Base-by-base conservation (phyloP, 2,329 filamentous ascomycete species). In the Fusarium bulbicola region DNA sequence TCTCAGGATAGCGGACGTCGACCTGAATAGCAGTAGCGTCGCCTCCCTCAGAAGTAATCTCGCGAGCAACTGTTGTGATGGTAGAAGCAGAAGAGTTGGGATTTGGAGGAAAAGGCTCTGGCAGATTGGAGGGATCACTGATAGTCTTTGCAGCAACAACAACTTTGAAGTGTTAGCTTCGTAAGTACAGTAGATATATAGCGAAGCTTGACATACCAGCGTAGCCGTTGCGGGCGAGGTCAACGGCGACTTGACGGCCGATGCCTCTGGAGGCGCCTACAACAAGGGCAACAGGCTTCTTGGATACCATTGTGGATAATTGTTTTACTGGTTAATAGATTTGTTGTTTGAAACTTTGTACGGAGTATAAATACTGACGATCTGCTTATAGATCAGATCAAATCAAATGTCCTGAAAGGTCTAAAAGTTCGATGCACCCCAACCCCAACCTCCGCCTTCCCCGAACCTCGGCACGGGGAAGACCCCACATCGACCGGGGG, bases 231-330 rank as follows among this genome's bases (percentile, higher is more conserved):
- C 85, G 89, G 13, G 93, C 92, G 7, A 97, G 85, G 78, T 94
- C 92, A 76, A 97, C 87, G 63, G 94, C 93, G 43, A 96, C 86
- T 80, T 96, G 93, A 45, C 93, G 86, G 50, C 94, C 94, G 72
- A 97, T 95, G 42, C 94, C 94, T 69, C 94, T 85, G 0, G 93
- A 95, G 5, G 92, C 93, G 43, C 93, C 93, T 26, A 95, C 87
- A 9, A 95, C 85, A 26, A 95, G 85, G 26, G 92, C 92, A 12
- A 95, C 92, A 70, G 85, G 85, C 63, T 85, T 80, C 24, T 84
- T 78, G 18, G 69, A 43, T 30, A 71, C 32, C 75, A 77, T 77
- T 52, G 14, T 69, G 15, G 26, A 21, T 39, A 11, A 21, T 52
- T 15, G 12, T 15, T 32, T 32, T 21, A n/a, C 24, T 26, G 15